Percentiles rank a stretch among this genome's conserved stretches.
These are phyloP conservation scores for Tylopilus rubrobrunneus DNA, from an alignment of 768 basidiomycete species.

Conservation along the genomic window DNA sequence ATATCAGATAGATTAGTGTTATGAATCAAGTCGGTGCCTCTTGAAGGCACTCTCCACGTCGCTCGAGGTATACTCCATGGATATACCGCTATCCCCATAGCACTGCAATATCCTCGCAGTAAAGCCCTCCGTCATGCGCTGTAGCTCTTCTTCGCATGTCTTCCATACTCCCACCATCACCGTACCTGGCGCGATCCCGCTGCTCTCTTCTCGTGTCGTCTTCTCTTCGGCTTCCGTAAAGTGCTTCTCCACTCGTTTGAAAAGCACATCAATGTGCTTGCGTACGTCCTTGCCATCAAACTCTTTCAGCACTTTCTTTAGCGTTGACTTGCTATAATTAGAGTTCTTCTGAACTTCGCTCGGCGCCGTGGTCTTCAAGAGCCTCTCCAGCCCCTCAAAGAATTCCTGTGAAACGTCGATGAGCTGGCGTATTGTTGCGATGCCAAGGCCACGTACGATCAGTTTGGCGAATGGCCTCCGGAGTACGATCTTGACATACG, in stretches of 20 bases:
- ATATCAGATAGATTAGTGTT: slow-evolving; percentile 12
- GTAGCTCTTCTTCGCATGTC: slow-evolving; percentile 81
- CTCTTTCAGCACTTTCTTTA: slow-evolving; percentile 87
- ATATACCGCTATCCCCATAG: slow-evolving; percentile 69
- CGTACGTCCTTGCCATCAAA: slow-evolving; percentile 84
- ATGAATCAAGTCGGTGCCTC: slow-evolving; percentile 45
- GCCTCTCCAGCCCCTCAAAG: slow-evolving; percentile 89
- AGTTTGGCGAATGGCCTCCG: slow-evolving; percentile 83
- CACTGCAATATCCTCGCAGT: slow-evolving; percentile 67
- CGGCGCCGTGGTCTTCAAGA: slow-evolving; percentile 74
- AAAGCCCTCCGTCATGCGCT: slow-evolving; percentile 70
- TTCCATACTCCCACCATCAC: slow-evolving; percentile 87
- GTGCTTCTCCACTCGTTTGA: slow-evolving; percentile 94
- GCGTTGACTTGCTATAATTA: slow-evolving; percentile 67
- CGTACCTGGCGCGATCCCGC: slow-evolving; percentile 54
- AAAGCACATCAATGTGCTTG: slow-evolving; percentile 80
- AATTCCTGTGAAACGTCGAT: slow-evolving; percentile 62
- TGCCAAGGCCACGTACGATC: slow-evolving; percentile 53
- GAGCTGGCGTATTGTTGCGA: not conserved
- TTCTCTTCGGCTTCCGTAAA: slow-evolving; percentile 82
- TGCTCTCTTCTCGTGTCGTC: slow-evolving; percentile 48
- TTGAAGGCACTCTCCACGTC: slow-evolving; percentile 82
- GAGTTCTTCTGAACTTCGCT: slow-evolving; percentile 72
- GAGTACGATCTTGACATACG: slow-evolving; percentile 85
- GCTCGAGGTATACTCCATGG: slow-evolving; percentile 65